These are phyloP conservation scores for Boletellus ananiceps DNA, from an alignment of 768 basidiomycete species.

Conservation along the genomic window DNA sequence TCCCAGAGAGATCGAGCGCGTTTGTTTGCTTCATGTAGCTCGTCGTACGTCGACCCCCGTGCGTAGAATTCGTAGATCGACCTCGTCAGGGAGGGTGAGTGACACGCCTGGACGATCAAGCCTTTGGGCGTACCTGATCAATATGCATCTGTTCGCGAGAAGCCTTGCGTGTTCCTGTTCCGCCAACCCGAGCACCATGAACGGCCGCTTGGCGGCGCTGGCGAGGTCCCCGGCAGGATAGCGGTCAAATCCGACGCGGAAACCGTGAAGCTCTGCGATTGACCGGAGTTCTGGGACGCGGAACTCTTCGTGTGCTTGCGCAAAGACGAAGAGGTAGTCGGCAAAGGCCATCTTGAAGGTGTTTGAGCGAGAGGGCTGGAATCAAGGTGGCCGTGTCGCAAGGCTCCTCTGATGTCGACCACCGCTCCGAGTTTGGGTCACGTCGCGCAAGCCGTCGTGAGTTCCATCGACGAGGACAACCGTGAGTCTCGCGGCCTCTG, in stretches of 20 bases:
- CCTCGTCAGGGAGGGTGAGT: conserved; percentile 36
- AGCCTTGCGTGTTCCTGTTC: conserved; percentile 66
- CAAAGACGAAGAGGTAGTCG: conserved; percentile 67
- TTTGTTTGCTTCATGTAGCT: conserved; percentile 57
- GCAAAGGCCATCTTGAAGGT: conserved; percentile 14
- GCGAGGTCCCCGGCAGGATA: conserved; percentile 46
- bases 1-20: conserved; percentile 48
- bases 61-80: conserved; percentile 77
- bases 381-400: neutral
- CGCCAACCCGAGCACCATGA: conserved; percentile 67
- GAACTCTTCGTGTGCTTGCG: conserved; percentile 78
- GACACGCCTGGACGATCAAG: neutral
- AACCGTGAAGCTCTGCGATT: conserved; percentile 67
- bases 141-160: conserved; percentile 73
- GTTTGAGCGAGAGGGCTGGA: neutral
- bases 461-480: conserved; percentile 29
- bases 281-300: conserved; percentile 80
- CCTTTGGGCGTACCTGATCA: conserved; percentile 63
- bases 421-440: conserved; percentile 18
- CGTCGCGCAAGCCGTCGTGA: conserved; percentile 30
- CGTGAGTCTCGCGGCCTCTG: conserved; percentile 23
- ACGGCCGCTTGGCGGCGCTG: conserved; percentile 50
- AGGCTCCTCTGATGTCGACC: conserved; percentile 15
- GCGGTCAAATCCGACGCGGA: conserved; percentile 46
- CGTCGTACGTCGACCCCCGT: conserved; percentile 61